Evolutionary conservation across 306 rosid genomes (phyloP).

Genomic region (Sicyos baderoa): DNA sequence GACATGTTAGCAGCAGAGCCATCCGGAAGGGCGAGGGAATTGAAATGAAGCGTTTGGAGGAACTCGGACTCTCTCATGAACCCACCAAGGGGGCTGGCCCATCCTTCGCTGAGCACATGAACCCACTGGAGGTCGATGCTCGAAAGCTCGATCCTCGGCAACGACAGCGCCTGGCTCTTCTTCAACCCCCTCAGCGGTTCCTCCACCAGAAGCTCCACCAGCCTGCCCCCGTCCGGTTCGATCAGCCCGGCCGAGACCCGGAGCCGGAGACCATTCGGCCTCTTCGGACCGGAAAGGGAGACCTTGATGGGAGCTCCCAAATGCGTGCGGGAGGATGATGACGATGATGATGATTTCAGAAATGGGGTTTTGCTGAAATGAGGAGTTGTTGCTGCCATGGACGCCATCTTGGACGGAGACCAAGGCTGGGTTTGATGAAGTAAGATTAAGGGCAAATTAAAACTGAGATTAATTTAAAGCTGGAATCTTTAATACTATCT

Average conservation of each 20-base stretch:
- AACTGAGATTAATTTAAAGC: not conserved
- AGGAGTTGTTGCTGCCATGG: conserved; percentile 46
- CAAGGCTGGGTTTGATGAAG: not conserved
- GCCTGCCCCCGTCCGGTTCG: conserved; percentile 87
- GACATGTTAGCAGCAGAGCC: conserved; percentile 90
- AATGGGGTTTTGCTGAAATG: conserved; percentile 42
- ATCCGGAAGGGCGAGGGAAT: conserved; percentile 60
- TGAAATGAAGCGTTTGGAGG: conserved; percentile 99
- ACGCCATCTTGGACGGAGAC: too few species aligned
- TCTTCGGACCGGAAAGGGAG: conserved; percentile 15
- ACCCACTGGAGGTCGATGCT: conserved; percentile 74
- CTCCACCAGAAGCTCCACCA: conserved; percentile 66
- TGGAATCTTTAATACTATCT: not conserved
- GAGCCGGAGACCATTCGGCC: conserved; percentile 24
- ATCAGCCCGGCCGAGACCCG: conserved; percentile 63
- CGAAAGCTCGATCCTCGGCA: conserved; percentile 61
- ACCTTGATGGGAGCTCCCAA: conserved; percentile 33
- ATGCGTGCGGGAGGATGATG: conserved; percentile 29
- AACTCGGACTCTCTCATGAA: conserved; percentile 97
- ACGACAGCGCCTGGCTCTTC: conserved; percentile 49
- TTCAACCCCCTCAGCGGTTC: conserved; percentile 40
- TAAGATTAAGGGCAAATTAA: not conserved
- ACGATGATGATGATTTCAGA: too few species aligned
- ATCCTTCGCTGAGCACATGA: conserved; percentile 90
- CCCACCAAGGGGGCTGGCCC: conserved; percentile 86